These are phyloP conservation scores for Blastobotrys mokoenaii DNA, from an alignment of 805 yeast species.

Conservation along the genomic window DNA sequence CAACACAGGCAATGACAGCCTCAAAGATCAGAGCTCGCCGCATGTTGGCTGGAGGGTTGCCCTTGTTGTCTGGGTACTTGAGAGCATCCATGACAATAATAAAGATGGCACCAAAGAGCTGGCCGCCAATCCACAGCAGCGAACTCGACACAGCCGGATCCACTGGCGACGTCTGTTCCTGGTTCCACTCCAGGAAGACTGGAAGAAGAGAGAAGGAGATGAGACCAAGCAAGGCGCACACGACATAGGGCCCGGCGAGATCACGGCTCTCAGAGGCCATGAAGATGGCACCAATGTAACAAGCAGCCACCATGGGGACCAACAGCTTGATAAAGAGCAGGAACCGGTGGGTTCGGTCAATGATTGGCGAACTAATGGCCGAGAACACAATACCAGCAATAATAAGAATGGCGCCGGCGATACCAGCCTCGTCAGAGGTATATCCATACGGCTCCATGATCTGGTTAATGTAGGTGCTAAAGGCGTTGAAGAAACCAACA, in stretches of 20 bases:
- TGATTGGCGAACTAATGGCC: slow-evolving; percentile 24
- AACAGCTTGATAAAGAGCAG: slow-evolving; percentile 16
- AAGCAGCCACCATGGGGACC: slow-evolving; percentile 24
- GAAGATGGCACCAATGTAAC: slow-evolving; percentile 26
- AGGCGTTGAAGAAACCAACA: slow-evolving; percentile 29
- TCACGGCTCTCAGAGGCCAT: slow-evolving; percentile 21
- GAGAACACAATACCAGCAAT: slow-evolving; percentile 25
- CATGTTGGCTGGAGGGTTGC: slow-evolving; percentile 28
- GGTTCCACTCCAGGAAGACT: slow-evolving; percentile 25
- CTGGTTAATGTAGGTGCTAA: slow-evolving; percentile 24
- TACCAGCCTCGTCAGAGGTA: slow-evolving; percentile 27
- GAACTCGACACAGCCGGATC: slow-evolving; percentile 26
- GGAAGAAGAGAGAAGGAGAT: slow-evolving; percentile 27
- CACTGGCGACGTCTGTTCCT: slow-evolving; percentile 28
- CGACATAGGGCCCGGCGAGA: slow-evolving; percentile 26
- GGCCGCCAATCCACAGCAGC: slow-evolving; percentile 27
- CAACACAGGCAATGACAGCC: slow-evolving; percentile 25
- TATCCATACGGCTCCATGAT: slow-evolving; percentile 29
- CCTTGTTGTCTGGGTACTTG: slow-evolving; percentile 19
- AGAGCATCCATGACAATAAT: slow-evolving; percentile 27
- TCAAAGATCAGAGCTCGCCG: slow-evolving; percentile 25
- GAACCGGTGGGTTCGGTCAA: slow-evolving; percentile 23
- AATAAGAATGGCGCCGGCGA: slow-evolving; percentile 27
- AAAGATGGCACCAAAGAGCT: slow-evolving; percentile 27
- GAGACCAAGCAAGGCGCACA: slow-evolving; percentile 25